Evolutionary conservation across 352 stramenopile genomes (phyloP), one percentile per base, ranked within the genome.

Genomic region (Globisporangium paddicum): DNA sequence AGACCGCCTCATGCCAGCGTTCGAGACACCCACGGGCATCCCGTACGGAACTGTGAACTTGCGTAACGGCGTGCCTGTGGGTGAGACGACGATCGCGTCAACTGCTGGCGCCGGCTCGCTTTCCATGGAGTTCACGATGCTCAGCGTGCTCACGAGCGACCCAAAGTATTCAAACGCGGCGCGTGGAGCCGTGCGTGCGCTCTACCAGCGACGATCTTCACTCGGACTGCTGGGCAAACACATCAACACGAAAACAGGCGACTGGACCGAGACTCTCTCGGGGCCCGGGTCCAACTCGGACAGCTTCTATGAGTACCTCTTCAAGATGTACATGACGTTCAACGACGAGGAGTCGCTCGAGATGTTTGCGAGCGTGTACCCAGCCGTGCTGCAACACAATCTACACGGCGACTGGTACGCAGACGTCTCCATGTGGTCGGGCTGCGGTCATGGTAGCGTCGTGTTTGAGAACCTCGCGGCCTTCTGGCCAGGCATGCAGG

Each of bases 41-140:
- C 97, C 97, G 18, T 99, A 96, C 67, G 96, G 96, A 23, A 99
- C 95, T 3, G 96, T 99, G 14, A 99, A 99, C 67, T 60, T 99
- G 16, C 67, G 90, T 5, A 47, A 66, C 7, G 86, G 86, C 2
- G 87, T 99, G 25, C 96, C 96, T 1, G 62, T 67, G 21, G 87
- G 75, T 54, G 97, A 99, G 78, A 99, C 97, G 3, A 77, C 86
- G n/a, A 87, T 98, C 61, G 93, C 97, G 2, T 98, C 90, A 13
- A 96, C 98, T 37, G 97, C 97, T 21, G 97, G 96, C 45, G 96
- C 93, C 37, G 97, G 97, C 16, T 98, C 96, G 40, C 77, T 99
- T 0, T 89, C 93, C 1, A 75, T 99, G 53, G 97, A 99, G 78
- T 98, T 99, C 61, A 96, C 95, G 16, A 87, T 99, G 65, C 73